Conservation (phyloP, 2,329 filamentous ascomycete species). For the Aspergillus ruber region DNA sequence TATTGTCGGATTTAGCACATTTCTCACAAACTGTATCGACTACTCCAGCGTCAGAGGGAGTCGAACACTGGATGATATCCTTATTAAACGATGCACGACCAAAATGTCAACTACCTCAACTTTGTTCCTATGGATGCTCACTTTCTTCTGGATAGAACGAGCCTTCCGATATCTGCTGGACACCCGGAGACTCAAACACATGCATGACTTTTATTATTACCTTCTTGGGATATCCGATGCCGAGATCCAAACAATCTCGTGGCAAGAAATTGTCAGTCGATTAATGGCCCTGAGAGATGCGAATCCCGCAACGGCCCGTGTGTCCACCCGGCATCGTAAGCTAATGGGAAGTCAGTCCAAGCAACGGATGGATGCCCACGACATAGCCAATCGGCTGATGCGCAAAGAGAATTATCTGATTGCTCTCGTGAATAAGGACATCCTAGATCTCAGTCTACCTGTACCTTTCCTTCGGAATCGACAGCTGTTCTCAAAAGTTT, state of each 20-base stretch:
- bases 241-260: conserved; percentile 90
- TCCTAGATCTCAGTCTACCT: conserved; percentile 78
- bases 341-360: conserved; percentile 79
- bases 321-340: conserved; percentile 53
- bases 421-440: conserved; percentile 93
- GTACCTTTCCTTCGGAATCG: conserved; percentile 74
- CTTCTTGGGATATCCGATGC: conserved; percentile 75
- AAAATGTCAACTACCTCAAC: conserved; percentile 72
- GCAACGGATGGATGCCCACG: conserved; percentile 88
- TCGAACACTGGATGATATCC: conserved; percentile 54
- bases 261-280: conserved; percentile 82
- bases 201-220: conserved; percentile 80
- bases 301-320: conserved; percentile 71
- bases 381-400: conserved; percentile 96
- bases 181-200: conserved; percentile 63
- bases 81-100: conserved; percentile 67
- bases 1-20: conserved; percentile 73
- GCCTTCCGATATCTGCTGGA: conserved; percentile 68
- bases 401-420: conserved; percentile 95
- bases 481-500: conserved; percentile 78
- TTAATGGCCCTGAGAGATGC: conserved; percentile 78
- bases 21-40: conserved; percentile 79
- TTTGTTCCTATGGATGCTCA: conserved; percentile 73
- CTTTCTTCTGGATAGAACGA: conserved; percentile 79
- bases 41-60: conserved; percentile 65